Evolutionary conservation across 768 basidiomycete genomes (phyloP).

Genomic region (Daedalea quercina): DNA sequence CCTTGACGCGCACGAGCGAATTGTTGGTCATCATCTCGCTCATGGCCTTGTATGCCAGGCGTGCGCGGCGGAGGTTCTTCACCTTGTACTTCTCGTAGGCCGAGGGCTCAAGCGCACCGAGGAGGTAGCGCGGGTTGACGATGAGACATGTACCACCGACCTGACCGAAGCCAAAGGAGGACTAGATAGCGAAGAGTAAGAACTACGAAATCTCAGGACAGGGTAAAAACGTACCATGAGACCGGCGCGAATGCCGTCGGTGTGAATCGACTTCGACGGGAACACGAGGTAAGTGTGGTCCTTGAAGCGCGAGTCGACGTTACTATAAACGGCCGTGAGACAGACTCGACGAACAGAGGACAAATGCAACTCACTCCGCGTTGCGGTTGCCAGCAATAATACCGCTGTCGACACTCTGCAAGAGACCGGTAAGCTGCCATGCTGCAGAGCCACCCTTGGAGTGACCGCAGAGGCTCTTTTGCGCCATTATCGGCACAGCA

Average conservation of each 20-base stretch:
- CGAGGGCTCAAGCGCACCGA: slow-evolving; percentile 76
- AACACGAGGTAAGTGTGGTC: slow-evolving; percentile 90
- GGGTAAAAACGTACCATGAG: slow-evolving; percentile 59
- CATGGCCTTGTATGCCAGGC: slow-evolving; percentile 83
- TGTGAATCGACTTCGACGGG: slow-evolving; percentile 94
- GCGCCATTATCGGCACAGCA: slow-evolving; percentile 95
- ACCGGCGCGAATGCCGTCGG: slow-evolving; percentile 85
- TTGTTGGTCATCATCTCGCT: slow-evolving; percentile 95
- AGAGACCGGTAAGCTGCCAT: slow-evolving; percentile 91
- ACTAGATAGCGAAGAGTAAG: slow-evolving; percentile 35
- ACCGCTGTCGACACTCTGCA: slow-evolving; percentile 80
- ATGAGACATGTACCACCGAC: slow-evolving; percentile 90
- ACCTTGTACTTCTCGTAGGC: slow-evolving; percentile 71
- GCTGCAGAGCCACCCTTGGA: slow-evolving; percentile 99
- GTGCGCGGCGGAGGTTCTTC: slow-evolving; percentile 59
- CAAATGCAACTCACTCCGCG: slow-evolving; percentile 66
- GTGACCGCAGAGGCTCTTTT: slow-evolving; percentile 96
- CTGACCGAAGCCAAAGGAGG: slow-evolving; percentile 97
- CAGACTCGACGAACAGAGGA: background rate
- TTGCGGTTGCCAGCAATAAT: slow-evolving; percentile 94
- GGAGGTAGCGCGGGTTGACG: slow-evolving; percentile 86
- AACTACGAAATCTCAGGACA: background rate
- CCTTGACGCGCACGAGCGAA: slow-evolving; percentile 91
- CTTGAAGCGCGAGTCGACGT: slow-evolving; percentile 89
- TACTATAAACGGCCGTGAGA: slow-evolving; percentile 39